These are phyloP conservation scores for Corchorus capsularis DNA, from an alignment of 345 rosid genomes.

Conservation along the genomic window DNA sequence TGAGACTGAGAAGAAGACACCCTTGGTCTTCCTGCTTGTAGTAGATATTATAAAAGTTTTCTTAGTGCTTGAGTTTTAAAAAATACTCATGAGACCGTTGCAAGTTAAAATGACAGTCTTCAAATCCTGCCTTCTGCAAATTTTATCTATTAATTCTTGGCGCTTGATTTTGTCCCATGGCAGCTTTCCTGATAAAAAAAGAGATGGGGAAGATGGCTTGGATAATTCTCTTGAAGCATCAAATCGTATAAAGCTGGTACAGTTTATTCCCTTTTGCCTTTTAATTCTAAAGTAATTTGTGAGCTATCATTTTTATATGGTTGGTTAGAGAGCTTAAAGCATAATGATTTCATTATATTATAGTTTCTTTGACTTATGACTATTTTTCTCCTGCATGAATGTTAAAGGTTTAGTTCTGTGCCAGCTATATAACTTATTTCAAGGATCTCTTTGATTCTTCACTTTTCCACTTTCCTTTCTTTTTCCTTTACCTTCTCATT, in stretches of 20 bases:
- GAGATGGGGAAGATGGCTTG: constrained; percentile 47
- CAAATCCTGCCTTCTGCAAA: constrained; percentile 28
- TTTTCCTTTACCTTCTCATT: not conserved
- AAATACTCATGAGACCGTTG: constrained; percentile 13
- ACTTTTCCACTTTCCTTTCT: constrained; percentile 13
- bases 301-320: not conserved
- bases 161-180: constrained; percentile 35
- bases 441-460: constrained; percentile 4
- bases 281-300: constrained; percentile 7
- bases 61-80: constrained; percentile 17
- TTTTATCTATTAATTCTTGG: constrained; percentile 29
- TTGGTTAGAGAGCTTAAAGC: constrained; percentile 2
- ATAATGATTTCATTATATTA: constrained; percentile 37
- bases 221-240: constrained; percentile 52
- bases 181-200: constrained; percentile 79
- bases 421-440: constrained; percentile 14
- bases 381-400: constrained; percentile 29
- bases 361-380: constrained; percentile 38
- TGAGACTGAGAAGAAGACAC: constrained; percentile 8
- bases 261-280: constrained; percentile 21
- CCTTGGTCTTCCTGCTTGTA: constrained; percentile 14
- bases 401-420: constrained; percentile 22
- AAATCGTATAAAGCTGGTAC: constrained; percentile 62
- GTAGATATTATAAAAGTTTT: constrained; percentile 7
- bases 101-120: constrained; percentile 24